These are phyloP conservation scores for Camelina hispida DNA, from an alignment of 345 rosid genomes.

Conservation along the genomic window DNA sequence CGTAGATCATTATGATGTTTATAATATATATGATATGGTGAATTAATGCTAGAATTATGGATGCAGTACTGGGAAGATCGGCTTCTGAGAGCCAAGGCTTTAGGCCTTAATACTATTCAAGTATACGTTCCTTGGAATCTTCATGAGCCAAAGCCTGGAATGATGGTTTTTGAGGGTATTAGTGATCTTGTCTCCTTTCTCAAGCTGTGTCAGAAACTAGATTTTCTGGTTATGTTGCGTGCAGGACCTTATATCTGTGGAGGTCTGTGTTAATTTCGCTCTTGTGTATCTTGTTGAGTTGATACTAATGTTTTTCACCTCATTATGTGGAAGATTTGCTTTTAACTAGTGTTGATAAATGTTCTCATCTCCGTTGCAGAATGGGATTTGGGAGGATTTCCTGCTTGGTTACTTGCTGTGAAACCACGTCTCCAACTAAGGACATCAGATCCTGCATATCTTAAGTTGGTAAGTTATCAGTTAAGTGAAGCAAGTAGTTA, in stretches of 20 bases:
- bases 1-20: conserved; percentile 3
- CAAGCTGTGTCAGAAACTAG: conserved; percentile 79
- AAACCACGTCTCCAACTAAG: conserved; percentile 70
- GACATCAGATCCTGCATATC: conserved; percentile 79
- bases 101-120: conserved; percentile 91
- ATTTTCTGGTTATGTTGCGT: conserved; percentile 89
- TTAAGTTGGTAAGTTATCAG: conserved; percentile 58
- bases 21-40: background rate
- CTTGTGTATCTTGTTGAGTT: background rate
- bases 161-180: conserved; percentile 75
- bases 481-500: conserved; percentile 1
- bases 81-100: conserved; percentile 78
- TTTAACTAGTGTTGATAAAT: conserved; percentile 21
- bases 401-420: conserved; percentile 85
- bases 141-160: conserved; percentile 86
- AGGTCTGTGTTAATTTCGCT: conserved; percentile 52
- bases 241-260: conserved; percentile 93
- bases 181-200: conserved; percentile 74
- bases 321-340: background rate
- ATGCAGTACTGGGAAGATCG: conserved; percentile 93
- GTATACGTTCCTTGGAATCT: conserved; percentile 94
- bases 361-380: conserved; percentile 48
- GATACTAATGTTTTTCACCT: background rate
- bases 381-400: conserved; percentile 98
- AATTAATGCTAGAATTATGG: conserved; percentile 25